phyloP scores from a whole-genome alignment of 106 monocot genomes.

The Acorus calamus region DNA sequence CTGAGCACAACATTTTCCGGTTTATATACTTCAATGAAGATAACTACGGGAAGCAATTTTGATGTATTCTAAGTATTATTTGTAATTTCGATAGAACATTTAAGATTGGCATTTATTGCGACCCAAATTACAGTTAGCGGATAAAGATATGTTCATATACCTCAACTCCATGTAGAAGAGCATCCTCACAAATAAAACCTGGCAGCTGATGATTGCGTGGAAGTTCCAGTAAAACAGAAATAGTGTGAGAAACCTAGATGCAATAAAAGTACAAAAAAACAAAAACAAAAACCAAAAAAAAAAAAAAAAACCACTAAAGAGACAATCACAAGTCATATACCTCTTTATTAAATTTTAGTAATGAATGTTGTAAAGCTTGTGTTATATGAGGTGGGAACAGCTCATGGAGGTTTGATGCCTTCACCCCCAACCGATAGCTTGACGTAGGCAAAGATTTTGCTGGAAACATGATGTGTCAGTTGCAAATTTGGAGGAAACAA shows the following conservation, averaged over 20 bases:
- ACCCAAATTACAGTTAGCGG: not conserved
- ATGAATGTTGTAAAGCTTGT: slow-evolving; percentile 61
- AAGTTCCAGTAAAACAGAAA: not conserved
- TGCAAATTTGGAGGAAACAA: not conserved
- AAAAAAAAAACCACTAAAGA: not conserved
- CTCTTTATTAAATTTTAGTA: slow-evolving; percentile 74
- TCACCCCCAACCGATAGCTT: slow-evolving; percentile 87
- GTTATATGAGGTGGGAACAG: slow-evolving; percentile 65
- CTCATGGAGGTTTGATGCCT: slow-evolving; percentile 71
- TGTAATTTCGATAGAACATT: no score
- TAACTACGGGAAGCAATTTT: no score
- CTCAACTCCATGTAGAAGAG: slow-evolving; percentile 98
- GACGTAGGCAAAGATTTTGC: slow-evolving; percentile 64
- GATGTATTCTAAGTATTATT: no score
- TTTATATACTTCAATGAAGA: no score
- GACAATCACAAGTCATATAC: slow-evolving; percentile 19
- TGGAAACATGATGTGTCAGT: slow-evolving; percentile 18
- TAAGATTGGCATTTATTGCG: no score
- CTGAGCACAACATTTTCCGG: no score
- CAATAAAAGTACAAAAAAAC: not conserved
- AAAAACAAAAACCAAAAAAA: not conserved
- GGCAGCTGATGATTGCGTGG: slow-evolving; percentile 43
- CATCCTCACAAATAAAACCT: slow-evolving; percentile 78
- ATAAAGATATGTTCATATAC: slow-evolving; percentile 19
- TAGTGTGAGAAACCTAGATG: not conserved